phyloP scores from a whole-genome alignment of 495 filamentous ascomycete species.

The Aspergillus carlsbadensis region DNA sequence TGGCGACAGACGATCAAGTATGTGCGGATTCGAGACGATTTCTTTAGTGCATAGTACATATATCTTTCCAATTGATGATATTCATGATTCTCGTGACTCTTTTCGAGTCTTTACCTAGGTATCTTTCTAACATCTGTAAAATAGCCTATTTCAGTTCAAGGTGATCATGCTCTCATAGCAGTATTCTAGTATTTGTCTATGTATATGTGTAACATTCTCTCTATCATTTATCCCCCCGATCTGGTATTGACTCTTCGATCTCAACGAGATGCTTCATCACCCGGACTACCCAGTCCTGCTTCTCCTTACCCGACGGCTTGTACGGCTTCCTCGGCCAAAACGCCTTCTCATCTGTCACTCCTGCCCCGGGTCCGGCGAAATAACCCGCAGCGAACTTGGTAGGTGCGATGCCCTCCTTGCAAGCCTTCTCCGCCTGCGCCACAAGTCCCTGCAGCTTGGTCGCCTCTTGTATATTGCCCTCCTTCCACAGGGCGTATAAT shows the following conservation, averaged over 20 bases:
- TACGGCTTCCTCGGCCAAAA: slow-evolving; percentile 30
- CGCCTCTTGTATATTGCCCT: slow-evolving; percentile 63
- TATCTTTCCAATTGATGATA: background rate
- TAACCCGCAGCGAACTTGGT: slow-evolving; percentile 61
- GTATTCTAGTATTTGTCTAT: too few relatives aligned
- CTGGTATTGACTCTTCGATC: slow-evolving; percentile 25
- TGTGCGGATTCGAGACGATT: slow-evolving; percentile 19
- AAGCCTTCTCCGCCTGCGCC: slow-evolving; percentile 75
- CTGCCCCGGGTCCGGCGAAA: slow-evolving; percentile 26
- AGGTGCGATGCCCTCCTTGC: slow-evolving; percentile 70
- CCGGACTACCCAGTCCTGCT: slow-evolving; percentile 26
- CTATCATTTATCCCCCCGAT: background rate
- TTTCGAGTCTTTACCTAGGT: too few relatives aligned
- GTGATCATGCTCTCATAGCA: too few relatives aligned
- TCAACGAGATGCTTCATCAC: slow-evolving; percentile 26
- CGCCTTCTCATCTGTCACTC: slow-evolving; percentile 17
- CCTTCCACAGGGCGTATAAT: slow-evolving; percentile 62
- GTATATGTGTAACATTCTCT: too few relatives aligned
- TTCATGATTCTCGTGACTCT: too few relatives aligned
- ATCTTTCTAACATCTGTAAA: too few relatives aligned
- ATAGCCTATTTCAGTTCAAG: too few relatives aligned
- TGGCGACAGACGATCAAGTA: slow-evolving; percentile 30
- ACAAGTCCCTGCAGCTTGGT: slow-evolving; percentile 69
- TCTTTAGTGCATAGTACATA: slow-evolving; percentile 11
- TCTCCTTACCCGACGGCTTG: slow-evolving; percentile 17